Evolutionary conservation across 257 asterid genomes (phyloP).

Genomic region (Nicotiana otophora): DNA sequence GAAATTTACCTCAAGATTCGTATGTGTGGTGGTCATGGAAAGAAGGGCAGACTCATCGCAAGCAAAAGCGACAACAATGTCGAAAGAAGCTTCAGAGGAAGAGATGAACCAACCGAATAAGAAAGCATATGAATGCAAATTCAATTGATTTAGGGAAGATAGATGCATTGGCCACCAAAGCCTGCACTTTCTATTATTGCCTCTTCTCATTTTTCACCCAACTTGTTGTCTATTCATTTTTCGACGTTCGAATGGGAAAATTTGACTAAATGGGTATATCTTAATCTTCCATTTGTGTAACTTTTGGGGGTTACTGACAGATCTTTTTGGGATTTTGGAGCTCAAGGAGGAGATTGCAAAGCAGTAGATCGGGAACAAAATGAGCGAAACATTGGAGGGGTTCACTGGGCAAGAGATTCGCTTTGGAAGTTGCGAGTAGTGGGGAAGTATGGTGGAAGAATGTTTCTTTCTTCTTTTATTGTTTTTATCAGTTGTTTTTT

Average conservation of each 20-base stretch:
- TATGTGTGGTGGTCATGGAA: conserved; percentile 17
- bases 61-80: conserved; percentile 65
- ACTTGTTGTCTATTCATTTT: neutral
- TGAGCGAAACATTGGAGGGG: neutral
- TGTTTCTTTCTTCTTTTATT: neutral
- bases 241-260: neutral
- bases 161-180: conserved; percentile 87
- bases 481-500: neutral
- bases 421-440: conserved; percentile 6
- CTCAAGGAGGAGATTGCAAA: neutral
- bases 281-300: neutral
- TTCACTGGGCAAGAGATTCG: neutral
- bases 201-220: neutral
- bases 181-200: conserved; percentile 47
- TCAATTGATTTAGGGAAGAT: conserved; percentile 28
- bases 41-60: conserved; percentile 33
- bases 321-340: conserved; percentile 1
- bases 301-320: neutral
- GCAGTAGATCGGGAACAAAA: neutral
- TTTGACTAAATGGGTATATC: neutral
- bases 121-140: conserved; percentile 26
- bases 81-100: conserved; percentile 50
- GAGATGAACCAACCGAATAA: conserved; percentile 76
- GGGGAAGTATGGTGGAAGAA: neutral
- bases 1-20: conserved; percentile 47